Evolutionary conservation across 768 basidiomycete species (phyloP).

Genomic region (Kwoniella newhampshirensis): DNA sequence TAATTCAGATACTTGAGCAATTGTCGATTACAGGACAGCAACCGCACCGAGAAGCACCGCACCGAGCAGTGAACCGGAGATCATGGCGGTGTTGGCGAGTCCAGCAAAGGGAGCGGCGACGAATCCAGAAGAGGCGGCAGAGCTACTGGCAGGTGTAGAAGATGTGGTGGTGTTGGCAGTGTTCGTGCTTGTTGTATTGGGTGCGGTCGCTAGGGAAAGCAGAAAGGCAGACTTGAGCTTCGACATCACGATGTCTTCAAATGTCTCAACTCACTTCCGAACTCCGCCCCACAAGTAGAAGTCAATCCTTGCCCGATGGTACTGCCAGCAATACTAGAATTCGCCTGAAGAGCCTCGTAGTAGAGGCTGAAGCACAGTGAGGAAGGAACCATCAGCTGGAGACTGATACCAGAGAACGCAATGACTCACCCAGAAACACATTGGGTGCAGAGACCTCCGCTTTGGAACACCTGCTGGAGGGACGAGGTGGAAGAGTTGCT

Average conservation of each 20-base stretch:
- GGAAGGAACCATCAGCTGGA: neutral
- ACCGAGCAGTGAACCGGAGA: slow-evolving; percentile 10
- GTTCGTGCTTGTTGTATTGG: slow-evolving; percentile 4
- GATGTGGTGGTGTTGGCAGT: slow-evolving; percentile 4
- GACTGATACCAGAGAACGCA: neutral
- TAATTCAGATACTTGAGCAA: neutral
- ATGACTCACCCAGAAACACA: slow-evolving; percentile 47
- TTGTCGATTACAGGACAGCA: slow-evolving; percentile 12
- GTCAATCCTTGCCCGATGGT: slow-evolving; percentile 37
- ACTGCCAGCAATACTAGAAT: slow-evolving; percentile 30
- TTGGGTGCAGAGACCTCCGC: slow-evolving; percentile 48
- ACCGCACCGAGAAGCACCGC: slow-evolving; percentile 13
- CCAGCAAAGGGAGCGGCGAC: slow-evolving; percentile 12
- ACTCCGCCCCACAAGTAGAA: slow-evolving; percentile 40
- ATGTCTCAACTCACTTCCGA: slow-evolving; percentile 38
- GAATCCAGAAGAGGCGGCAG: slow-evolving; percentile 11
- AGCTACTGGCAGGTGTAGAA: slow-evolving; percentile 12
- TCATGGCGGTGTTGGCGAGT: slow-evolving; percentile 6
- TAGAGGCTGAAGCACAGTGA: slow-evolving; percentile 42
- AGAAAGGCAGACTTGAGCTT: neutral
- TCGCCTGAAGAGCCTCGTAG: slow-evolving; percentile 36
- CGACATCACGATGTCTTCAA: too few relatives aligned
- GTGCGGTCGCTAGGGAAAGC: slow-evolving; percentile 12
- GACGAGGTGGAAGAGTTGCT: slow-evolving; percentile 9
- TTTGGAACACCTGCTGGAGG: slow-evolving; percentile 23